Base-by-base conservation (phyloP, 2,329 filamentous ascomycete species). In the Fulvia fulva region DNA sequence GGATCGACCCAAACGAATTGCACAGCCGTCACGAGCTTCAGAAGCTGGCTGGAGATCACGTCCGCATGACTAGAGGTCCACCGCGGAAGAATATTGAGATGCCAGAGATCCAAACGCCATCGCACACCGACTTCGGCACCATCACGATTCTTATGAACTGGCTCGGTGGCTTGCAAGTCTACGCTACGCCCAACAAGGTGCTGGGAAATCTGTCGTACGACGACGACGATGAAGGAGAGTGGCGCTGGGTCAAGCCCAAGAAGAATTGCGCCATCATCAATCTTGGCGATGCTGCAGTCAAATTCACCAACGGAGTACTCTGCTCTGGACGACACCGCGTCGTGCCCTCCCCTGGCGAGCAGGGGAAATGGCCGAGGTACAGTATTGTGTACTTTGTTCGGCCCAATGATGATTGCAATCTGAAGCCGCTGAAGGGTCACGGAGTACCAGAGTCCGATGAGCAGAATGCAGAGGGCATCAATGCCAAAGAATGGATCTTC, bases 81-180 rank as follows among this genome's bases (percentile, higher is more conserved):
- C 78, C 80, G 2, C 76, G 81, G 37, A 66, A 68, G 21, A 63
- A 61, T 2, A 58, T 60, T 2, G 65, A 70, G 28, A 70, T 72
- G 69, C 70, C 70, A 5, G 70, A 71, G 60, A 71, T 73, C 34
- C 70, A 72, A 51, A 73, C 71, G 16, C 70, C 70, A 2, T 64
- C 64, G 50, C 82, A 84, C 64, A 83, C 81, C 1, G 82, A 84
- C 62, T 83, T 83, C 61, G 82, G 81, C 3, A 80, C 75, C 50
- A 75, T 84, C 14, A 84, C 82, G 0, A 71, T 84, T 6, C 75
- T 85, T 0, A 83, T 84, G 72, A 84, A 83, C 70, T 76, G 80
- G 14, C 69, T 83, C 3, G 81, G 81, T 0, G 82, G 82, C 0
- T 70, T 84, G 11, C 82, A 84, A 65, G 78, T 84, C 9, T 74